Base-by-base conservation (phyloP, 2,329 filamentous ascomycete species). In the Trichophyton schoenleinii region DNA sequence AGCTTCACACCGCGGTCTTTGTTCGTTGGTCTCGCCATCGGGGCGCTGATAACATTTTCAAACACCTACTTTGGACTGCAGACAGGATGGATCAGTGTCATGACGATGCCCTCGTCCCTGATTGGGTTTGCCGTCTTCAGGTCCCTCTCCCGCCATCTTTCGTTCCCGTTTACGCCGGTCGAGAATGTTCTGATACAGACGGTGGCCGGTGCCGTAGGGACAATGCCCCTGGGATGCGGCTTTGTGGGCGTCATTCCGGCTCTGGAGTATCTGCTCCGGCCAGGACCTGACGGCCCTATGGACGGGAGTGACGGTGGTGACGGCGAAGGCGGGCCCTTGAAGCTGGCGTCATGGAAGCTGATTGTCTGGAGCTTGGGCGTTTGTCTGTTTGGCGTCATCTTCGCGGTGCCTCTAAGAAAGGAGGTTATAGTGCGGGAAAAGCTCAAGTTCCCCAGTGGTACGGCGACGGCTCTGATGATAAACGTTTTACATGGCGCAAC, bases 31-130 rank as follows among this genome's bases (percentile, higher is more conserved):
- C 79, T 95, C 4, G 77, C 83, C 2, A 94, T 99, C 65, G 94
- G 94, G 46, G 83, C 94, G 3, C 79, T 97, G 61, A 96, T 97
- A 69, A 94, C 89, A 71, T 96, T 96, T 72, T 95, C 89, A 59
- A 99, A 99, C 72, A 96, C 95, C 79, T 99, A 97, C 74, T 99
- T 99, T 72, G 94, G 94, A n/a, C 79, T 99, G 36, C 94, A 97
- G 76, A 95, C 89, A 31, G 86, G 86, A 66, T 88, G 86, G 86
- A 83, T 89, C 42, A 84, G 86, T 69, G 89, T 89, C 67, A 97
- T 99, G 94, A 89, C 90, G 15, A 96, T 99, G 91, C 94, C 94
- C 0, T 89, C 91, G 0, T 94, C 91, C 22, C 78, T 99, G 63
- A 89, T 99, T 70, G 92, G 94, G 1, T 97, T 96, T 71, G 92